These are phyloP conservation scores for Candida tunisiensis DNA, from an alignment of 1,139 yeast genomes.

Conservation along the genomic window DNA sequence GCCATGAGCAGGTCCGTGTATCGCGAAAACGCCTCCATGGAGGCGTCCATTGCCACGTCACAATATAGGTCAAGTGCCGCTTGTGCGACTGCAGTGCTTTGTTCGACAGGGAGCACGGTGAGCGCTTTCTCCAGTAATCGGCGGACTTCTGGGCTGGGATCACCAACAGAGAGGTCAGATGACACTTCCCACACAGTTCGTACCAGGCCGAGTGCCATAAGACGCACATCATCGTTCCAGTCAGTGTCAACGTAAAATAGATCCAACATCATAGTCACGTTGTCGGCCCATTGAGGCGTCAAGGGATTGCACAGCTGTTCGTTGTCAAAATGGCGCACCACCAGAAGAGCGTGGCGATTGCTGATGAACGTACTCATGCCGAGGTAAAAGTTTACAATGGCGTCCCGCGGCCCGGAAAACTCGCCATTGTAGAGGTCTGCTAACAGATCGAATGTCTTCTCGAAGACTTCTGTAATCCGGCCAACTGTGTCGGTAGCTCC, in stretches of 20 bases:
- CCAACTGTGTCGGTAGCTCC: constrained; percentile 2
- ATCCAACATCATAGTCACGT: constrained; percentile 28
- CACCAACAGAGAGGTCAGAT: too few relatives aligned
- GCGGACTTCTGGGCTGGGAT: too few relatives aligned
- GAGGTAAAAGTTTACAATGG: constrained; percentile 28
- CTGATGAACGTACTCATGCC: constrained; percentile 23
- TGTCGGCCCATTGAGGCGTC: constrained; percentile 35
- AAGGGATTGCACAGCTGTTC: constrained; percentile 37
- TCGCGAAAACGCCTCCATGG: too few relatives aligned
- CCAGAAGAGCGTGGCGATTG: constrained; percentile 22
- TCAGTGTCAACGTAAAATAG: constrained; percentile 26
- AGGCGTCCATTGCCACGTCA: too few relatives aligned
- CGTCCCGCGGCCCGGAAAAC: constrained; percentile 29
- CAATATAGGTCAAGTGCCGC: too few relatives aligned
- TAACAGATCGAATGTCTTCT: constrained; percentile 7
- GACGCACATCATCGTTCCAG: constrained; percentile 21
- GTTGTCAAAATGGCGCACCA: constrained; percentile 31
- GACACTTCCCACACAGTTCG: constrained; percentile 28
- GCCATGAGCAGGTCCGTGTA: too few relatives aligned
- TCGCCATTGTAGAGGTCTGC: constrained; percentile 6
- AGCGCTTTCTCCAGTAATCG: too few relatives aligned
- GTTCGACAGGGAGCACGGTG: too few relatives aligned
- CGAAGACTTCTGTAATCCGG: constrained; percentile 6
- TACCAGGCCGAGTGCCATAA: constrained; percentile 27
- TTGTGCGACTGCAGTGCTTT: too few relatives aligned